Evolutionary conservation across 768 basidiomycete genomes (phyloP).

Genomic region (Gymnopilus junonius): DNA sequence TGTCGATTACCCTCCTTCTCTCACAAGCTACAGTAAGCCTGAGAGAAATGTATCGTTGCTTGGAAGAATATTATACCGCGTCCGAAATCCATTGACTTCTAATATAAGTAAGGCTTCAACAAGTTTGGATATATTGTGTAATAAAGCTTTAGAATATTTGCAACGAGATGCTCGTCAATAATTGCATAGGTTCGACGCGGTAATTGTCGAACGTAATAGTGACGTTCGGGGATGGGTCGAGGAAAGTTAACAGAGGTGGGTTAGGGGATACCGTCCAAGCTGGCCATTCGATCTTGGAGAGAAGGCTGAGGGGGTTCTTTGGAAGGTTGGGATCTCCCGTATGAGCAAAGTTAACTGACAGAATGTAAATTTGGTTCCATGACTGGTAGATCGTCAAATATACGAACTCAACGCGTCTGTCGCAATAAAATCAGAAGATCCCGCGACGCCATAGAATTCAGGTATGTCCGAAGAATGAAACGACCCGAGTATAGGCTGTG

Average conservation of each 20-base stretch:
- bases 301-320: slow-evolving; percentile 19
- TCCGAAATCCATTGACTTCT: too few species aligned
- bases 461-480: slow-evolving; percentile 20
- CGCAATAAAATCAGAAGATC: slow-evolving; percentile 19
- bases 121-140: background rate
- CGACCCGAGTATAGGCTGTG: slow-evolving; percentile 27
- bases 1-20: too few species aligned
- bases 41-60: too few species aligned
- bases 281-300: slow-evolving; percentile 21
- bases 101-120: too few species aligned
- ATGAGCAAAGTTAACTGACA: slow-evolving; percentile 22
- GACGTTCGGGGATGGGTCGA: slow-evolving; percentile 20
- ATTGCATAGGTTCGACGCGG: slow-evolving; percentile 18
- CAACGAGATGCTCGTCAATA: slow-evolving; percentile 11
- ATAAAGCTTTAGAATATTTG: background rate
- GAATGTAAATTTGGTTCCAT: background rate
- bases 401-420: slow-evolving; percentile 24
- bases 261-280: slow-evolving; percentile 19
- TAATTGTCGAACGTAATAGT: slow-evolving; percentile 23
- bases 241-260: slow-evolving; percentile 25
- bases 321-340: slow-evolving; percentile 16
- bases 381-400: background rate
- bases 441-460: slow-evolving; percentile 19
- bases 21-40: too few species aligned
- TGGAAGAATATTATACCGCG: too few species aligned